Evolutionary conservation across 495 filamentous ascomycete species (phyloP), one percentile per base, ranked within the genome.

Genomic region (Trichoderma asperelloides): DNA sequence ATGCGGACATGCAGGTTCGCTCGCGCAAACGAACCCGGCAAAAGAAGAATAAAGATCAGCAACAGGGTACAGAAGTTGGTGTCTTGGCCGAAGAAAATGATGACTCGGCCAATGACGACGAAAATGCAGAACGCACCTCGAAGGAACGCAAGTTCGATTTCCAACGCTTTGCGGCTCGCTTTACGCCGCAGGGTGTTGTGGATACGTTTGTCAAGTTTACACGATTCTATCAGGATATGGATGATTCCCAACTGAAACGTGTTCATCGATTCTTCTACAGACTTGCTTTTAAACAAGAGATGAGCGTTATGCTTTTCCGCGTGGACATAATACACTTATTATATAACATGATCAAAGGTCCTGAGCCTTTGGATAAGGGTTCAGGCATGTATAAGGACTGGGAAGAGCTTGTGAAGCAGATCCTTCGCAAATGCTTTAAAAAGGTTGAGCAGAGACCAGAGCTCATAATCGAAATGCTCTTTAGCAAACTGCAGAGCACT

Each of bases 141-240:
- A 86, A 83, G 57, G 96, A 99, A 74, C 85, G 95, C 21, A 95
- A 93, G 69, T 99, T 99, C 74, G 93, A 98, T 76, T 99, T 98
- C 76, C 86, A 80, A 39, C 87, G 90, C 3, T 98, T 97, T 70
- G 79, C 89, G 21, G 78, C 84, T 62, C 90, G 90, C 67, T 96
- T 97, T 72, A 84, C 89, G 68, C 89, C 86, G 9, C 92, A 97
- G 72, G 86, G 83, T 62, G 94, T 91, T 65, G 85, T 98, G 63
- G 88, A 98, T 71, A 96, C 95, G 0, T 99, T 95, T 70, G 83
- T 97, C 45, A 75, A 84, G 9, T 92, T 97, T 69, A 87, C 89
- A 6, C 84, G 82, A 62, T 95, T 84, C 75, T 97, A 96, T 73
- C 82, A 82, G 28, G 95, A 98, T 68, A 81, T 99, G n/a, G 81